Evolutionary conservation across 306 rosid species (phyloP).

Genomic region (Sindora glabra): DNA sequence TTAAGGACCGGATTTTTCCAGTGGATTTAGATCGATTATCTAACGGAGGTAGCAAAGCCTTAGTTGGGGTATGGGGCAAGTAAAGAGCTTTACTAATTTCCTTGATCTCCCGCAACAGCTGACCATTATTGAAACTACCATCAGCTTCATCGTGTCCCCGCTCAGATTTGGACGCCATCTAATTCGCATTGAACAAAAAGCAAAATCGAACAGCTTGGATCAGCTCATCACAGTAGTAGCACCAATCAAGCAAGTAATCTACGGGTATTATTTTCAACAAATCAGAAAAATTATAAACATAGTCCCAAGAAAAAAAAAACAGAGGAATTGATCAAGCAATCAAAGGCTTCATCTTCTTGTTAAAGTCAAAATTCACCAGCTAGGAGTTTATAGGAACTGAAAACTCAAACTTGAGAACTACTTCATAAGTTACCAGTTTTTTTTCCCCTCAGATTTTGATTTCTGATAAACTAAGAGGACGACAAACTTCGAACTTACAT

Average conservation of each 20-base stretch:
- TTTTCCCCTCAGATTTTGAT: background rate
- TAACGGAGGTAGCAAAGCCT: slow-evolving; percentile 12
- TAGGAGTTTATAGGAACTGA: background rate
- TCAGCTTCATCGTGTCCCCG: slow-evolving; percentile 1
- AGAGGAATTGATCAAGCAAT: background rate
- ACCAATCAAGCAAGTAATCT: background rate
- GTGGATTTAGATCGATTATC: slow-evolving; percentile 34
- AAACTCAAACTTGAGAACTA: background rate
- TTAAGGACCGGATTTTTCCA: slow-evolving; percentile 25
- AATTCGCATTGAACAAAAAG: slow-evolving; percentile 5
- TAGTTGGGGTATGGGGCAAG: slow-evolving; percentile 35
- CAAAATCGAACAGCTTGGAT: slow-evolving; percentile 11
- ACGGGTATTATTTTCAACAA: background rate
- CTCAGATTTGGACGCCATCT: slow-evolving; percentile 36
- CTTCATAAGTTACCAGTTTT: background rate
- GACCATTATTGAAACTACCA: slow-evolving; percentile 28
- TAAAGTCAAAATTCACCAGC: too few relatives aligned
- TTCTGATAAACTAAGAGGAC: background rate
- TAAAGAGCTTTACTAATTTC: slow-evolving; percentile 78
- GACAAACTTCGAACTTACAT: too few relatives aligned
- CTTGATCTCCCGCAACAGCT: slow-evolving; percentile 57
- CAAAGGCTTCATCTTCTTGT: background rate
- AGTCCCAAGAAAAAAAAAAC: background rate
- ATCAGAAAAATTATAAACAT: background rate
- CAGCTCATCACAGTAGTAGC: background rate